These are phyloP conservation scores for Chrysoporthe deuterocubensis DNA, from an alignment of 2,329 filamentous ascomycete genomes.

Conservation along the genomic window DNA sequence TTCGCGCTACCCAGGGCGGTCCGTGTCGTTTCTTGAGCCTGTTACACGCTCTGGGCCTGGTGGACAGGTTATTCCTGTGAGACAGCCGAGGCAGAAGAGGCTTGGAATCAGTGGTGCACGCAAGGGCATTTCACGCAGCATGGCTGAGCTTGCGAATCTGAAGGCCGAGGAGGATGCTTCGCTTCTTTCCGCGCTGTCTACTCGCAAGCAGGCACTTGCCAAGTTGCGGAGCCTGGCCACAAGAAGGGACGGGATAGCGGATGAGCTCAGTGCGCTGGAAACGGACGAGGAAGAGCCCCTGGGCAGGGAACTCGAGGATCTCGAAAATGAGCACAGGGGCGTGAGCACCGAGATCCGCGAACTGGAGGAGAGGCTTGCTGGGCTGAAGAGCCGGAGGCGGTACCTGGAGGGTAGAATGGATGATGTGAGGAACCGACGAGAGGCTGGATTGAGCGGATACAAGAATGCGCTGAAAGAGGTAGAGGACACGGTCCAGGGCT, in stretches of 20 bases:
- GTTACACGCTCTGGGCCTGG: slow-evolving; percentile 43
- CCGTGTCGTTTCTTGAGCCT: slow-evolving; percentile 48
- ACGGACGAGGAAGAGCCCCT: slow-evolving; percentile 60
- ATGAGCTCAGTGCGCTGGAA: slow-evolving; percentile 59
- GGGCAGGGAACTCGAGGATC: slow-evolving; percentile 62
- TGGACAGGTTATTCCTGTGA: slow-evolving; percentile 62
- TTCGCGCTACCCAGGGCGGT: slow-evolving; percentile 34
- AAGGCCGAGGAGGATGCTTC: slow-evolving; percentile 71
- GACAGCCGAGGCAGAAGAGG: slow-evolving; percentile 58
- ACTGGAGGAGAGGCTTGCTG: slow-evolving; percentile 66
- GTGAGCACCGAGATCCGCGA: slow-evolving; percentile 68
- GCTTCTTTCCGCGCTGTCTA: slow-evolving; percentile 59
- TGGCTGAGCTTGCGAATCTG: slow-evolving; percentile 66
- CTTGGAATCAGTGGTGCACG: slow-evolving; percentile 65
- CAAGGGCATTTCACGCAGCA: slow-evolving; percentile 65
- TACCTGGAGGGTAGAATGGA: slow-evolving; percentile 63
- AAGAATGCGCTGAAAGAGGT: slow-evolving; percentile 68
- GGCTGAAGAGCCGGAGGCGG: slow-evolving; percentile 63
- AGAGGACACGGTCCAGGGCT: slow-evolving; percentile 62
- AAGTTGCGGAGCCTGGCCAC: slow-evolving; percentile 59
- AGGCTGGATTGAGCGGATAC: slow-evolving; percentile 75
- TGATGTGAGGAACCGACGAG: slow-evolving; percentile 66
- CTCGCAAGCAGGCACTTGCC: slow-evolving; percentile 60
- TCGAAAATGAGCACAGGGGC: slow-evolving; percentile 56
- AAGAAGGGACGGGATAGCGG: slow-evolving; percentile 53